Conservation (phyloP, 352 stramenopile genomes). For the Pythium sukuiense region DNA sequence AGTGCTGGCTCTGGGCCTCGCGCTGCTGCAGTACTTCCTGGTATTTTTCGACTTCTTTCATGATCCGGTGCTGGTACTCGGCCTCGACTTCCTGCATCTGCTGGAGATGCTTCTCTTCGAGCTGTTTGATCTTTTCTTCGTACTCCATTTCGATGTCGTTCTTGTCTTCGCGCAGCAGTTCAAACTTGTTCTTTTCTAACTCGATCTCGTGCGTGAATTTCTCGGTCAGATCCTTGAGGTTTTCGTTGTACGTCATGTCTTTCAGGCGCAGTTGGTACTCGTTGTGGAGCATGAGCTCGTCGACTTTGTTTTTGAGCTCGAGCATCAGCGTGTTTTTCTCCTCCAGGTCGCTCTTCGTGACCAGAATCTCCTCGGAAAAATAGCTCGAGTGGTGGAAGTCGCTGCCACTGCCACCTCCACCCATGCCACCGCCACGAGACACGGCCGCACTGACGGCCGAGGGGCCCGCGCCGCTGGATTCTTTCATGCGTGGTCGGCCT, state of each 20-base stretch:
- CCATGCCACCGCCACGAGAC: conserved; percentile 20
- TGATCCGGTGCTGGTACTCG: conserved; percentile 92
- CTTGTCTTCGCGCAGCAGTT: conserved; percentile 90
- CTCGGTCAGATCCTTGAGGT: conserved; percentile 93
- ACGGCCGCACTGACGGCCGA: conserved; percentile 16
- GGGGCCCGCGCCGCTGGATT: conserved; percentile 10
- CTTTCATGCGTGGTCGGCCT: conserved; percentile 53
- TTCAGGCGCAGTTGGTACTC: conserved; percentile 95
- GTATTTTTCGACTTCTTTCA: conserved; percentile 91
- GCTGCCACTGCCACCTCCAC: conserved; percentile 15
- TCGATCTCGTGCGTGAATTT: conserved; percentile 94
- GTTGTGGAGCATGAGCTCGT: conserved; percentile 93
- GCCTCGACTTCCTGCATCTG: conserved; percentile 90
- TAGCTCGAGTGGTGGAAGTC: conserved; percentile 25
- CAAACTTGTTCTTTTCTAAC: conserved; percentile 91
- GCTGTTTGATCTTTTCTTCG: conserved; percentile 89
- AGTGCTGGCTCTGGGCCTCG: conserved; percentile 78
- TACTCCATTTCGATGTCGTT: conserved; percentile 92
- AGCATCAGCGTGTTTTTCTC: conserved; percentile 91
- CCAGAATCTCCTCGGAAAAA: conserved; percentile 79
- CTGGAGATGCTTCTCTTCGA: conserved; percentile 91
- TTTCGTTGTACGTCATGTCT: conserved; percentile 95
- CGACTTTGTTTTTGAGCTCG: conserved; percentile 94
- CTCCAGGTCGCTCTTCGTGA: conserved; percentile 92
- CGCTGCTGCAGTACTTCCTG: conserved; percentile 84